Conservation (phyloP, 108 stramenopile species). For the Aurantiochytrium sp. region DNA sequence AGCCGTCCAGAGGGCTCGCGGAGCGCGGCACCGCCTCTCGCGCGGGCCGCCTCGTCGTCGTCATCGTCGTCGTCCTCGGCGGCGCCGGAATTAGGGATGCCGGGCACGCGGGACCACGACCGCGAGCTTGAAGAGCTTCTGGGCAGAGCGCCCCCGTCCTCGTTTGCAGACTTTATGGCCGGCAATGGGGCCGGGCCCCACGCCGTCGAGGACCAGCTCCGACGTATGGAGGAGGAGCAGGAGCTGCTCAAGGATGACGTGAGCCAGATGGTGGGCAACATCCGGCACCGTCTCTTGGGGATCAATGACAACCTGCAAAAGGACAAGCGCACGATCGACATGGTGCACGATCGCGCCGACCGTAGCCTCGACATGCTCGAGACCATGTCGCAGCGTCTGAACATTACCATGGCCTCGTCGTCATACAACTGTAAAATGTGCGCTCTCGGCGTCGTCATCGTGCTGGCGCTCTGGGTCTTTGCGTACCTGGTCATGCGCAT, state of each 20-base stretch:
- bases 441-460: not conserved
- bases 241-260: not conserved
- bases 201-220: not conserved
- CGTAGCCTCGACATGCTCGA: not conserved
- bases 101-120: too few species aligned
- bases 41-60: too few species aligned
- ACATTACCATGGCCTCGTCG: not conserved
- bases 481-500: slow-evolving; percentile 27
- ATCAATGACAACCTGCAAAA: not conserved
- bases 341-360: not conserved
- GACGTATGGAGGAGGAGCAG: not conserved
- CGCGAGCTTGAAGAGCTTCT: not conserved
- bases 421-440: slow-evolving; percentile 28
- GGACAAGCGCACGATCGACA: not conserved
- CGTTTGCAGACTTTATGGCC: not conserved
- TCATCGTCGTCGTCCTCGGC: too few species aligned
- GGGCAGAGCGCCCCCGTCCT: not conserved
- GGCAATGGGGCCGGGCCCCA: not conserved
- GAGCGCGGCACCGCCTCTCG: not conserved
- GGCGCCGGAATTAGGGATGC: too few species aligned
- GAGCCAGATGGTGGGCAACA: not conserved
- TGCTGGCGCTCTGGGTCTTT: slow-evolving; percentile 7
- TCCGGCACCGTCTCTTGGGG: not conserved
- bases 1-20: not conserved
- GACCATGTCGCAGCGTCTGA: not conserved